Base-by-base conservation (phyloP, 371 early-diverging fungal species). In the Quaeritorhiza haematococci region DNA sequence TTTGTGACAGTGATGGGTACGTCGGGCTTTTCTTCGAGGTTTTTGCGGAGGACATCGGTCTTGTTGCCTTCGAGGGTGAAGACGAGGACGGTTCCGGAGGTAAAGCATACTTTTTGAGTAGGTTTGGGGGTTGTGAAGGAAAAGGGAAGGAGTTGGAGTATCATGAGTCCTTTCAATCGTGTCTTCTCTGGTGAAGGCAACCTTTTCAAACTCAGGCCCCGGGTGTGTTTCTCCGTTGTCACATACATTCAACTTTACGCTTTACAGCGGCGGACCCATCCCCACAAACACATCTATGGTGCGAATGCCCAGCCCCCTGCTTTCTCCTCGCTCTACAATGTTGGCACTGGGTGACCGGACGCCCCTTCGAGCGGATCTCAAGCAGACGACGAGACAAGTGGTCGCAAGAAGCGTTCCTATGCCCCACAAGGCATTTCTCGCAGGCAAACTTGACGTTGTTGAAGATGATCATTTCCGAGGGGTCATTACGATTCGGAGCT, bases 271-370 rank as follows among this genome's bases (percentile, higher is more conserved):
- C 21, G n/a, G 38, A 35, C 13, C 34, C 27, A 3, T 49, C 61
- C 3, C 61, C 49, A 28, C 61, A 61, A 10, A 50, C 45, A 33
- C 61, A 61, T 3, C 55, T 28, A 33, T 61, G 61, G 47, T 61
- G 61, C 2, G 61, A 61, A 27, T 61, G 61, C 3, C 61, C 61
- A 23, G 42, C 35, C 1, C 61, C 56, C 7, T 26, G 17, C 33
- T 19, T 34, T 47, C 61, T 29, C 50, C 46, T 61, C 3, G 48
- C 34, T 33, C 61, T 13, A 29, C 61, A 61, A 35, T 56, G 56
- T 17, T 28, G 15, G 34, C 61, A 61, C 45, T 61, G 61, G 19
- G 55, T 52, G 13, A 49, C 49, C 24, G 63, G 58, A 10, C 59
- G 29, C 3, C 63, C 63, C 42, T 62, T 62, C n/a, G 23, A 30